Evolutionary conservation across 805 yeast species (phyloP).

Genomic region (Spathaspora hagerdaliae): DNA sequence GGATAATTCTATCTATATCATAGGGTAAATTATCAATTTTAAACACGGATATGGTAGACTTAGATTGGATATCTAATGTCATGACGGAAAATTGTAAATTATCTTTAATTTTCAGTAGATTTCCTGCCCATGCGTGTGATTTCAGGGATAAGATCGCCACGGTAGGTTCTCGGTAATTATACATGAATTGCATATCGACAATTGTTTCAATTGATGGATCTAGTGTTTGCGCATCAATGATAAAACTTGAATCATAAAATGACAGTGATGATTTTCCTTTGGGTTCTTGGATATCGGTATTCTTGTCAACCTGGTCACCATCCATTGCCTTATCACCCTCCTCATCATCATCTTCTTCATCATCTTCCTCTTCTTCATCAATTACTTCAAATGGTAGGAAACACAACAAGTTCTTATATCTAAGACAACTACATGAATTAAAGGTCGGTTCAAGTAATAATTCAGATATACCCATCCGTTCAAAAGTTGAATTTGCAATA

Average conservation of each 20-base stretch:
- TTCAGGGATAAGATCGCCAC: slow-evolving; percentile 59
- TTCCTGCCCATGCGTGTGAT: slow-evolving; percentile 74
- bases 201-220: slow-evolving; percentile 59
- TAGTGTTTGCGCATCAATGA: slow-evolving; percentile 54
- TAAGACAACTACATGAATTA: slow-evolving; percentile 49
- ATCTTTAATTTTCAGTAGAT: slow-evolving; percentile 57
- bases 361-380: slow-evolving; percentile 28
- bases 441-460: slow-evolving; percentile 59
- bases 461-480: slow-evolving; percentile 36
- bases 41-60: slow-evolving; percentile 62
- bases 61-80: slow-evolving; percentile 59
- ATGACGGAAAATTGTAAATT: slow-evolving; percentile 58
- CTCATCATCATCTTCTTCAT: slow-evolving; percentile 20
- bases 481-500: slow-evolving; percentile 47
- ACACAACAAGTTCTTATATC: slow-evolving; percentile 66
- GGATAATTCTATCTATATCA: slow-evolving; percentile 62
- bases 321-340: slow-evolving; percentile 7
- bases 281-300: slow-evolving; percentile 2
- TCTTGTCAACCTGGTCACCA: not conserved
- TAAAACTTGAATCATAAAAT: slow-evolving; percentile 51
- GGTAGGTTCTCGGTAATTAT: slow-evolving; percentile 80
- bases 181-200: slow-evolving; percentile 65
- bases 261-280: slow-evolving; percentile 5
- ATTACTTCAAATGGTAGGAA: slow-evolving; percentile 61
- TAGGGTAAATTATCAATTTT: slow-evolving; percentile 66